Percentiles rank a stretch among this genome's conserved stretches.
Conservation (phyloP, 768 basidiomycete genomes). For the Epithele typhae region DNA sequence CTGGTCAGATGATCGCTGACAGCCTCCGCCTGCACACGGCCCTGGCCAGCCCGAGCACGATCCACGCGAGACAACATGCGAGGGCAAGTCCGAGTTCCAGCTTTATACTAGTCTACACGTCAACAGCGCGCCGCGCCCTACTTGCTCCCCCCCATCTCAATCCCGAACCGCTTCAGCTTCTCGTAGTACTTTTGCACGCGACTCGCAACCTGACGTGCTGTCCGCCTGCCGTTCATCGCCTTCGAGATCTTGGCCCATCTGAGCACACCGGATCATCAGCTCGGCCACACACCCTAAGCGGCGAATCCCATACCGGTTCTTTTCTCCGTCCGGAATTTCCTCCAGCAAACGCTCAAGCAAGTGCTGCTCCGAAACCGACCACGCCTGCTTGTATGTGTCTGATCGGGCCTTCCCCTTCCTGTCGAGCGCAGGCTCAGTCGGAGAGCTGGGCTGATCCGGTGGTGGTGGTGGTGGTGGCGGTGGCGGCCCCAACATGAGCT, state of each 20-base stretch:
- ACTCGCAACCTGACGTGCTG: constrained; percentile 83
- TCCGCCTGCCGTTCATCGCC: constrained; percentile 74
- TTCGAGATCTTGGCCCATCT: constrained; percentile 81
- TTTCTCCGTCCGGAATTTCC: constrained; percentile 73
- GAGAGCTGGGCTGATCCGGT: neutral
- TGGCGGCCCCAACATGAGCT: neutral
- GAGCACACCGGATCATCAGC: constrained; percentile 9
- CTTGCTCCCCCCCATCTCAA: constrained; percentile 34
- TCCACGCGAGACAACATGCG: neutral
- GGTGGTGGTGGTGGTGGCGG: neutral
- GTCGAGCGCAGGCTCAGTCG: constrained; percentile 1
- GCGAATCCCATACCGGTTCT: constrained; percentile 53
- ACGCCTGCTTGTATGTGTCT: constrained; percentile 81
- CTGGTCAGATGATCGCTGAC: constrained; percentile 16
- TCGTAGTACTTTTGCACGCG: constrained; percentile 87
- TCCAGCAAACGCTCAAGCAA: constrained; percentile 69
- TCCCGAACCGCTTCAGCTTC: constrained; percentile 73
- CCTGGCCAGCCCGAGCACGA: neutral
- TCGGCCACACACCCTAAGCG: constrained; percentile 15
- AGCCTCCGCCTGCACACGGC: neutral
- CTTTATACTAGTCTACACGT: neutral
- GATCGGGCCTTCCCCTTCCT: constrained; percentile 40
- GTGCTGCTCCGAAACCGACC: constrained; percentile 75
- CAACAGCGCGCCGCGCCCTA: constrained; percentile 1
- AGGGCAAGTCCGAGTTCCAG: constrained; percentile 5